phyloP scores from a whole-genome alignment of 495 filamentous ascomycete genomes.

The Talaromyces thailandensis region DNA sequence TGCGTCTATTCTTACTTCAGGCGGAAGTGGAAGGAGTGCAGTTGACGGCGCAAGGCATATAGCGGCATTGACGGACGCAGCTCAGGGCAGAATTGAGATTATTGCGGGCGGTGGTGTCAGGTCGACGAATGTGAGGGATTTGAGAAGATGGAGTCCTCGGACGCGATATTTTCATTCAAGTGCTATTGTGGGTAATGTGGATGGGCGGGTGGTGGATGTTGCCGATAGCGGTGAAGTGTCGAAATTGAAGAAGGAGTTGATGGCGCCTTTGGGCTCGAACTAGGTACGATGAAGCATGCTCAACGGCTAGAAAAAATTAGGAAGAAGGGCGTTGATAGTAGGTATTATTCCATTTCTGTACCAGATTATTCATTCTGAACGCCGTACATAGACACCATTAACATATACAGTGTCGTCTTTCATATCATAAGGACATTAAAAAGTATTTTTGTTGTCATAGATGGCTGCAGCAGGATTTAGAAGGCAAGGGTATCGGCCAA shows the following conservation, averaged over 20 bases:
- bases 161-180: slow-evolving; percentile 30
- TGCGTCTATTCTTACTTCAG: slow-evolving; percentile 36
- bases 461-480: slow-evolving; percentile 5
- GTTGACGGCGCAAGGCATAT: slow-evolving; percentile 10
- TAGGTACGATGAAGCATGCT: background rate
- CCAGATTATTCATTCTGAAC: background rate
- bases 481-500: slow-evolving; percentile 34
- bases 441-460: background rate
- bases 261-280: background rate
- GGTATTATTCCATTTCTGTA: background rate
- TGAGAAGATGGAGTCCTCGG: slow-evolving; percentile 16
- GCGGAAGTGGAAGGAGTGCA: slow-evolving; percentile 19
- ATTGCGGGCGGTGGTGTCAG: slow-evolving; percentile 34
- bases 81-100: slow-evolving; percentile 10
- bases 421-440: background rate
- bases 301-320: background rate
- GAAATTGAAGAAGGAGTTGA: slow-evolving; percentile 1
- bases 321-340: background rate
- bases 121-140: slow-evolving; percentile 19
- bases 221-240: background rate
- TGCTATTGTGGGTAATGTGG: slow-evolving; percentile 15
- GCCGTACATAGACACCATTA: background rate
- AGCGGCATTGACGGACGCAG: slow-evolving; percentile 12
- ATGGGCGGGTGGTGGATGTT: background rate
- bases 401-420: background rate